Percentiles rank a stretch among this genome's conserved stretches.
phyloP scores from a whole-genome alignment of 1,284 basidiomycete species.

The Apiotrichum mycotoxinovorans region DNA sequence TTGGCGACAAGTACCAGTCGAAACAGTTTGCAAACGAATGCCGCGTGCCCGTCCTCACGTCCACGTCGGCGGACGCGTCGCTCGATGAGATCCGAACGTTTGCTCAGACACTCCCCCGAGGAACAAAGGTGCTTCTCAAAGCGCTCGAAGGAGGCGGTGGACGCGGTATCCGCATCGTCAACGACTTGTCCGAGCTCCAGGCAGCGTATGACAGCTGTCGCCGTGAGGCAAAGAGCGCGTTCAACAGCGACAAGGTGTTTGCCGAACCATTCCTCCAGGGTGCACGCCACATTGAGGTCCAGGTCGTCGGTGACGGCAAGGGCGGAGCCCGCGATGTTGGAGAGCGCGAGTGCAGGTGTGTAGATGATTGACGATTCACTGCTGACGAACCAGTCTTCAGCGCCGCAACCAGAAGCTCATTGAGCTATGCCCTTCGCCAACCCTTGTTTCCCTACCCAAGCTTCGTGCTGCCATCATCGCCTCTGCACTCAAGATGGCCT shows the following conservation, averaged over 20 bases:
- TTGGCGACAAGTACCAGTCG: conserved; percentile 64
- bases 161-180: conserved; percentile 64
- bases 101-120: conserved; percentile 27
- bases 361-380: not conserved
- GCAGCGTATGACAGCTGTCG: conserved; percentile 75
- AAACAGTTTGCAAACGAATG: conserved; percentile 88
- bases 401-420: conserved; percentile 21
- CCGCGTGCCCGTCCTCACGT: conserved; percentile 53
- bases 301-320: conserved; percentile 54
- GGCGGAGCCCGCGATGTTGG: conserved; percentile 14
- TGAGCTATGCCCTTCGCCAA: conserved; percentile 20
- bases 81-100: conserved; percentile 18
- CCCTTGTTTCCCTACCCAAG: conserved; percentile 5
- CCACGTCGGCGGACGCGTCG: conserved; percentile 11
- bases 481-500: conserved; percentile 11
- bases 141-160: conserved; percentile 70
- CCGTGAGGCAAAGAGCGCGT: conserved; percentile 77
- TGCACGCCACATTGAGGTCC: conserved; percentile 85
- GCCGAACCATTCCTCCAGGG: conserved; percentile 80
- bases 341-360: conserved; percentile 21
- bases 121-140: conserved; percentile 58
- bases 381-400: conserved; percentile 9
- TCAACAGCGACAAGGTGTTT: conserved; percentile 80
- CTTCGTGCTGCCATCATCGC: conserved; percentile 16
- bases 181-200: conserved; percentile 53